phyloP scores from a whole-genome alignment of 2,329 filamentous ascomycete species.

The Neoscytalidium dimidiatum region DNA sequence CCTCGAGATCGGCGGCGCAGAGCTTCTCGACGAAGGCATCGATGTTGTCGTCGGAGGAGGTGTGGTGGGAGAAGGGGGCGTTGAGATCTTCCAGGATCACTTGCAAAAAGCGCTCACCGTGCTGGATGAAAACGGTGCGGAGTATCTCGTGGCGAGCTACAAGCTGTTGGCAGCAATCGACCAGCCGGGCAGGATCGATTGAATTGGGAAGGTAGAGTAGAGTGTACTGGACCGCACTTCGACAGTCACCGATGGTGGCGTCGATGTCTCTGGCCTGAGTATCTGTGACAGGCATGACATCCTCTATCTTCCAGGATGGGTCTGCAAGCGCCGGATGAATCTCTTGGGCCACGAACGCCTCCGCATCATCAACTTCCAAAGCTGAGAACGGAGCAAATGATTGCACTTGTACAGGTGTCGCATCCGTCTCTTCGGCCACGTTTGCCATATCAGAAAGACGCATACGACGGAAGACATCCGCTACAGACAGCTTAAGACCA shows the following conservation, averaged over 20 bases:
- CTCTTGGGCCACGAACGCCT: constrained; percentile 49
- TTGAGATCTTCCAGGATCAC: constrained; percentile 60
- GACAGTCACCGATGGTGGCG: constrained; percentile 58
- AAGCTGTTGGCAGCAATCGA: constrained; percentile 55
- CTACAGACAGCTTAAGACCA: constrained; percentile 42
- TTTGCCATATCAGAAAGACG: constrained; percentile 56
- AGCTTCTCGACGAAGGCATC: constrained; percentile 56
- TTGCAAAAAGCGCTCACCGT: constrained; percentile 52
- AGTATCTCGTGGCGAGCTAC: constrained; percentile 65
- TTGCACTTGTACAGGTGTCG: constrained; percentile 26
- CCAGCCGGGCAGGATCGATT: constrained; percentile 53
- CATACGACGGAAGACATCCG: constrained; percentile 46
- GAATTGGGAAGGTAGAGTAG: constrained; percentile 61
- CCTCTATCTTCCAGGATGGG: constrained; percentile 52
- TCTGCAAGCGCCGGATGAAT: constrained; percentile 57
- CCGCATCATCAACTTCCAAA: constrained; percentile 43
- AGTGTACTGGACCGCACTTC: constrained; percentile 66
- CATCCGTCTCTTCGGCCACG: constrained; percentile 43
- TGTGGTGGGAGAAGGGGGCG: constrained; percentile 46
- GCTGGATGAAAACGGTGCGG: constrained; percentile 63
- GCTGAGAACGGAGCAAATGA: constrained; percentile 54
- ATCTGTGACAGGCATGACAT: constrained; percentile 61
- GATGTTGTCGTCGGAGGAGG: constrained; percentile 51
- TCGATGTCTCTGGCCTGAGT: constrained; percentile 62
- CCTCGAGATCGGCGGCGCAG: constrained; percentile 58